Evolutionary conservation across 208 protist genomes (phyloP).

Genomic region (Leishmania aethiopica): DNA sequence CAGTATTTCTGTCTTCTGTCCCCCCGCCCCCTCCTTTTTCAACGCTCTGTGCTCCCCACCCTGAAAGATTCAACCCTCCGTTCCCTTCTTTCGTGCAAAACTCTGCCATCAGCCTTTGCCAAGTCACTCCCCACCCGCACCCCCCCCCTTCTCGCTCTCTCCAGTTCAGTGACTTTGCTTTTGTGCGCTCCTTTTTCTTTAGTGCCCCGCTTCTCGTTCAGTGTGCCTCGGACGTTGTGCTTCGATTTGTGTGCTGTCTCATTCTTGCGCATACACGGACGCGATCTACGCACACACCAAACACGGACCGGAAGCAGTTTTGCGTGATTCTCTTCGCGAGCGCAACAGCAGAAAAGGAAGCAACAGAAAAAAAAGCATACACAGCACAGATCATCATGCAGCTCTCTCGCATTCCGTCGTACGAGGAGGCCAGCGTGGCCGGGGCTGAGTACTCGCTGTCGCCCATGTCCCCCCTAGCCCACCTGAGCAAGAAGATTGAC

Average conservation of each 20-base stretch:
- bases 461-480: conserved; percentile 23
- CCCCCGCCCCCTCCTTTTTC: not conserved
- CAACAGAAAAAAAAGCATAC: not conserved
- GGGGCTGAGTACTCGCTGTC: conserved; percentile 25
- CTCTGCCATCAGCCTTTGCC: not conserved
- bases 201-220: not conserved
- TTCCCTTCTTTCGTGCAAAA: not conserved
- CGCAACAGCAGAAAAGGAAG: not conserved
- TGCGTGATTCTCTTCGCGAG: not conserved
- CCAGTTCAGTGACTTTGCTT: not conserved
- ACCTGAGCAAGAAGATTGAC: conserved; percentile 68
- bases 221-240: not conserved
- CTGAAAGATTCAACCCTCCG: not conserved
- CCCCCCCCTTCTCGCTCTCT: not conserved
- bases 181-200: not conserved
- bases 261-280: not conserved
- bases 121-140: not conserved
- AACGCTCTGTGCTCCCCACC: not conserved
- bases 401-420: conserved; percentile 34
- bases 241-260: not conserved
- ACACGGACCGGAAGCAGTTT: not conserved
- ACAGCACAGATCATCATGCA: conserved; percentile 9
- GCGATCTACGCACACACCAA: not conserved
- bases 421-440: conserved; percentile 41
- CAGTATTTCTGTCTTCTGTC: not conserved